These are phyloP conservation scores for Saccharomycopsis hybrid DNA, from an alignment of 1,139 yeast species.

Conservation along the genomic window DNA sequence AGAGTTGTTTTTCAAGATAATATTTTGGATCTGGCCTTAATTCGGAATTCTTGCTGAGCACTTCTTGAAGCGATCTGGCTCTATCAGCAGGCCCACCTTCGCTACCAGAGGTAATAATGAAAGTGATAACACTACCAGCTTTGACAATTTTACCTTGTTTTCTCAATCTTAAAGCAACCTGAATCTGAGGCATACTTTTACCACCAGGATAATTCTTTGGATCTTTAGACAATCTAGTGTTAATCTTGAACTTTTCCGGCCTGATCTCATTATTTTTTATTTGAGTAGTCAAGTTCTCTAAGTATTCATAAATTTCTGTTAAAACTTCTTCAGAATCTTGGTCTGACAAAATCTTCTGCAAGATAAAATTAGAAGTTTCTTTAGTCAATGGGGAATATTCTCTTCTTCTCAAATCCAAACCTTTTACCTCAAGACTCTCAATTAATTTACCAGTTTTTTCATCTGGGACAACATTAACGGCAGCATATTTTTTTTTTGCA, in stretches of 20 bases:
- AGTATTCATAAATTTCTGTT: slow-evolving; percentile 62
- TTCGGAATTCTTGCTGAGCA: slow-evolving; percentile 43
- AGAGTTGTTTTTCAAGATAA: slow-evolving; percentile 82
- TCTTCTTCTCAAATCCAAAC: slow-evolving; percentile 95
- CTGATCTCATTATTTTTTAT: slow-evolving; percentile 58
- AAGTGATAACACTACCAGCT: slow-evolving; percentile 88
- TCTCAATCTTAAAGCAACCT: slow-evolving; percentile 78
- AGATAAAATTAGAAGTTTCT: slow-evolving; percentile 72
- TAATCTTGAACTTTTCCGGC: slow-evolving; percentile 61
- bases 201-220: slow-evolving; percentile 72
- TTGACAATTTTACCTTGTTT: slow-evolving; percentile 77
- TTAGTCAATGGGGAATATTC: slow-evolving; percentile 92
- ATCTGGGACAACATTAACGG: slow-evolving; percentile 55
- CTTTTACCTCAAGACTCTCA: slow-evolving; percentile 74
- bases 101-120: slow-evolving; percentile 53
- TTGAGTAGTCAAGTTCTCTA: slow-evolving; percentile 54
- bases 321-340: slow-evolving; percentile 74
- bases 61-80: slow-evolving; percentile 73
- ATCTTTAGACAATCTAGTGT: slow-evolving; percentile 68
- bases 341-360: slow-evolving; percentile 66
- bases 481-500: slow-evolving; percentile 98
- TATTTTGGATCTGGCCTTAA: slow-evolving; percentile 69
- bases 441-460: slow-evolving; percentile 43
- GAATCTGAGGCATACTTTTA: slow-evolving; percentile 86
- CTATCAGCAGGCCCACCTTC: slow-evolving; percentile 53